These are phyloP conservation scores for Leucosporidium creatinivorum DNA, from an alignment of 768 basidiomycete genomes.

Conservation along the genomic window DNA sequence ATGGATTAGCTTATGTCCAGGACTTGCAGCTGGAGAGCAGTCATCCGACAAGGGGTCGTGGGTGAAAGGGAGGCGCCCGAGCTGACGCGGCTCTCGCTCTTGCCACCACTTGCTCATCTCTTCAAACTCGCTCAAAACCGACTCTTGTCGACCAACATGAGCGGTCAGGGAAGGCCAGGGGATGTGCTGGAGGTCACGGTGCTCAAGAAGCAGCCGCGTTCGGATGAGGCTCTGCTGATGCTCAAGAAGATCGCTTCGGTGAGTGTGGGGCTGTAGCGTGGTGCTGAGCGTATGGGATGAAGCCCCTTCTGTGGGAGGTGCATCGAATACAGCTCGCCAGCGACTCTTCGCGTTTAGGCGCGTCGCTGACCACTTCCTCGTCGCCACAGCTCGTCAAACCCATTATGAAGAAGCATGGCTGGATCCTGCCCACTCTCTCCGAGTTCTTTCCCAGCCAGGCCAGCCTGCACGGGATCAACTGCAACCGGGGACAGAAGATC, in stretches of 20 bases:
- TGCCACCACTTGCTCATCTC: background rate
- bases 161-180: conserved; percentile 13
- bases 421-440: conserved; percentile 50
- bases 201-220: conserved; percentile 59
- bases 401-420: conserved; percentile 78
- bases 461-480: conserved; percentile 51
- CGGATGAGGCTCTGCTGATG: conserved; percentile 60
- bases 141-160: background rate
- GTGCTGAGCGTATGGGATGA: too few species aligned
- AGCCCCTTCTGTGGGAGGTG: too few species aligned
- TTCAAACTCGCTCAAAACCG: background rate
- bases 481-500: conserved; percentile 75
- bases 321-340: too few species aligned
- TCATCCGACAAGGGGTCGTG: too few species aligned
- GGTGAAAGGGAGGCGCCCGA: too few species aligned
- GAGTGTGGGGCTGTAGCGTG: background rate
- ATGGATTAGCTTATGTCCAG: too few species aligned
- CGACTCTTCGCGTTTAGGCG: too few species aligned
- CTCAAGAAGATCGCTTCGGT: conserved; percentile 60
- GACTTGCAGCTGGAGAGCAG: too few species aligned
- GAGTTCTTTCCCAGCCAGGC: conserved; percentile 78
- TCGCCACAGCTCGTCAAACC: conserved; percentile 63
- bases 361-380: background rate
- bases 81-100: background rate
- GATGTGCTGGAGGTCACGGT: conserved; percentile 48